Evolutionary conservation across 257 asterid genomes (phyloP).

Genomic region (Solanum arcanum): DNA sequence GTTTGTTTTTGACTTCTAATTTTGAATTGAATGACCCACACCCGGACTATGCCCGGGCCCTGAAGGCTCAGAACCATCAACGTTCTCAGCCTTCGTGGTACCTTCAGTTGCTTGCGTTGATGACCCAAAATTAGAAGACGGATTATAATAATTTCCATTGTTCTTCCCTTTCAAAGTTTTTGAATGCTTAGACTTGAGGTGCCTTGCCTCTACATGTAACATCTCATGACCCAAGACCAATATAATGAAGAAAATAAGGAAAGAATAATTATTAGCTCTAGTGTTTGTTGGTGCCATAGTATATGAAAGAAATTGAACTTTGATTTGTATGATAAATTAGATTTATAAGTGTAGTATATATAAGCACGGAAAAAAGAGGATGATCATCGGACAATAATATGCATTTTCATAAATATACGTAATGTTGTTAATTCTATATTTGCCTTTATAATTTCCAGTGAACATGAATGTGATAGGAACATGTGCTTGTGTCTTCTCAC

Average conservation of each 20-base stretch:
- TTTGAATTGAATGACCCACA: conserved; percentile 17
- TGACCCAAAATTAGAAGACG: background rate
- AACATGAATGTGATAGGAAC: background rate
- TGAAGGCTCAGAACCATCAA: conserved; percentile 14
- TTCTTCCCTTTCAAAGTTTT: background rate
- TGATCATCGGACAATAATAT: background rate
- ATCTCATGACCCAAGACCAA: conserved; percentile 12
- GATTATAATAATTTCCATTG: background rate
- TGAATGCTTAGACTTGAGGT: conserved; percentile 4
- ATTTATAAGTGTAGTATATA: background rate
- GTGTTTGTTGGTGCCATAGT: background rate
- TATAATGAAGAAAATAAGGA: background rate
- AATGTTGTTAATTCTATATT: background rate
- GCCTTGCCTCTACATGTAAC: conserved; percentile 13
- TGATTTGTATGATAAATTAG: background rate
- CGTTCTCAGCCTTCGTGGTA: conserved; percentile 1
- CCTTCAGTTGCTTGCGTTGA: background rate
- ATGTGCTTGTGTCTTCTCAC: background rate
- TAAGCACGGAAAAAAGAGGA: background rate
- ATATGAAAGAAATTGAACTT: background rate
- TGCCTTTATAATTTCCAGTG: background rate
- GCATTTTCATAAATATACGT: background rate
- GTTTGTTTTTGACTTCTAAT: background rate
- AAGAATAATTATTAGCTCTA: background rate
- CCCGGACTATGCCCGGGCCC: conserved; percentile 31